Evolutionary conservation across 2,329 filamentous ascomycete species (phyloP).

Genomic region (Scolecobasidium constrictum): DNA sequence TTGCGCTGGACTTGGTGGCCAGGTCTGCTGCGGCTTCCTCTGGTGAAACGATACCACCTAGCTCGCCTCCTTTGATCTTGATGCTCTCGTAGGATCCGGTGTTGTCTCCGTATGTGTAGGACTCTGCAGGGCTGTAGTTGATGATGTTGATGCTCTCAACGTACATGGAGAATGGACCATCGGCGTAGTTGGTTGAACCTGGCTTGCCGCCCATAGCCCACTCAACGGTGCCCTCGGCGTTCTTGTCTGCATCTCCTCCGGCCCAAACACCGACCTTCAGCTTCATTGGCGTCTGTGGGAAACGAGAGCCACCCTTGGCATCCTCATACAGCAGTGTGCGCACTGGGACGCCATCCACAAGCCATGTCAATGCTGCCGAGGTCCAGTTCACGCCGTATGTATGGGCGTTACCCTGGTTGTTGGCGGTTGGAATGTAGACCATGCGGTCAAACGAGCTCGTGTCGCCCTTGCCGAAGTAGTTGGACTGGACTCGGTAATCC

Average conservation of each 20-base stretch:
- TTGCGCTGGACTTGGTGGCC: not conserved
- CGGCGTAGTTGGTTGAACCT: constrained; percentile 30
- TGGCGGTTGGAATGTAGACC: constrained; percentile 20
- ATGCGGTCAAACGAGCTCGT: constrained; percentile 40
- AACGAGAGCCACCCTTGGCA: constrained; percentile 46
- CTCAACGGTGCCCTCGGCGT: constrained; percentile 46
- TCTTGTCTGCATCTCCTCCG: constrained; percentile 34
- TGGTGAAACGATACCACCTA: constrained; percentile 38
- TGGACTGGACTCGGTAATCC: constrained; percentile 43
- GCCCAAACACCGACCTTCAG: constrained; percentile 35
- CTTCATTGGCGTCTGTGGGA: constrained; percentile 68
- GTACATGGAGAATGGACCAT: constrained; percentile 41
- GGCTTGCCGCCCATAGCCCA: constrained; percentile 51
- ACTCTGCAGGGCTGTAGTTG: constrained; percentile 40
- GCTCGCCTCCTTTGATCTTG: constrained; percentile 51
- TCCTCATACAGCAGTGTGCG: constrained; percentile 52
- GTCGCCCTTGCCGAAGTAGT: constrained; percentile 59
- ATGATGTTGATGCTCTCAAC: constrained; percentile 39
- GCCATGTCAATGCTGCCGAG: constrained; percentile 51
- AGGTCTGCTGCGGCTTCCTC: not conserved
- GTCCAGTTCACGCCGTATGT: constrained; percentile 53
- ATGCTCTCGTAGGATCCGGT: constrained; percentile 39
- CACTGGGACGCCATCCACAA: constrained; percentile 49
- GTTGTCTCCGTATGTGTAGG: constrained; percentile 40
- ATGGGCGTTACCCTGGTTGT: constrained; percentile 25